Evolutionary conservation across 352 stramenopile species (phyloP), one percentile per base, ranked within the genome.

Genomic region (Pythium diclinum): DNA sequence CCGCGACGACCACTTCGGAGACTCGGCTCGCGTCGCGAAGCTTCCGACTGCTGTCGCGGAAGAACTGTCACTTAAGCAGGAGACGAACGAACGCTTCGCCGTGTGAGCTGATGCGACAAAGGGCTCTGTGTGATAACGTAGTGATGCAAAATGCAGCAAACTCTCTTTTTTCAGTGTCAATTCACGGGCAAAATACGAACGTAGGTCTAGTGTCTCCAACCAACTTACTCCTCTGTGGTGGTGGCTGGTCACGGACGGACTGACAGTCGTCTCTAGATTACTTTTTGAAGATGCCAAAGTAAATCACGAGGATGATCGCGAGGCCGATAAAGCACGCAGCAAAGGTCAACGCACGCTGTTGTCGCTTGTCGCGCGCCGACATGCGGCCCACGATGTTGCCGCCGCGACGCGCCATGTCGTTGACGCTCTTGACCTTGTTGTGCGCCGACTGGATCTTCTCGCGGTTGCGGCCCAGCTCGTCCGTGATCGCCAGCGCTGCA

Each of bases 261-360:
- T n/a, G n/a, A n/a, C n/a, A n/a, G n/a, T 8, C n/a, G 23, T 34
- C 34, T 65, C 57, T 65, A 73, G 49, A 34, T 78, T 80, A 89
- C 73, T 87, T 92, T 65, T 92, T 92, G 75, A 95, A 95, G 66
- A 95, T 91, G 52, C 85, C 85, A 77, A 92, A 94, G 79, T 94
- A 94, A 75, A 95, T 90, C 61, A 95, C 75, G 61, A 95, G 70
- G 11, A 95, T 53, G 67, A 95, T 95, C 34, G 87, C 87, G 60
- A 95, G 53, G 56, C 80, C 75, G 63, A 95, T 94, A 67, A 95
- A 92, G 34, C 74, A 80, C 9, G 85, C 86, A 33, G 85, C 87
- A 44, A 87, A 76, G 19, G 76, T 82, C 47, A 95, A 69, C 33
- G 86, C 86, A 68, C 77, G 69, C 13, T 80, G 78, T 67, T 95